Evolutionary conservation across 306 rosid genomes (phyloP).

Genomic region (Myrica gale): DNA sequence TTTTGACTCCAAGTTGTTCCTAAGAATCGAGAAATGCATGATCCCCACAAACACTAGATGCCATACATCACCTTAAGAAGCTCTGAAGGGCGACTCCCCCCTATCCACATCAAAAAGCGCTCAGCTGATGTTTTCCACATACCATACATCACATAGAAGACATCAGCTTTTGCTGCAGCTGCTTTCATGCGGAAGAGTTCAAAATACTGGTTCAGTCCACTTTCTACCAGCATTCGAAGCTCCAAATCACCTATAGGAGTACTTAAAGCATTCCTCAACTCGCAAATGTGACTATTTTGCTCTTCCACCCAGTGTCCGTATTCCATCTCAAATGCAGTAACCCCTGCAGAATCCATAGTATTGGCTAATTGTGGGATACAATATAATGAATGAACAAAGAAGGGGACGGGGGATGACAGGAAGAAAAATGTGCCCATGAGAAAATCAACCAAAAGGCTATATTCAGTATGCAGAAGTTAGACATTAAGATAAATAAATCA

Average conservation of each 20-base stretch:
- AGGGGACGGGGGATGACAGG: background rate
- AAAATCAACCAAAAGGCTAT: conserved; percentile 1
- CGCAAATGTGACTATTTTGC: conserved; percentile 58
- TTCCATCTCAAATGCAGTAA: conserved; percentile 70
- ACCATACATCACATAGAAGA: conserved; percentile 75
- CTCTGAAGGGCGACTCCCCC: conserved; percentile 96
- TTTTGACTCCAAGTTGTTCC: background rate
- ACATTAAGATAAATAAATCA: background rate
- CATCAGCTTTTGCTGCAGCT: conserved; percentile 79
- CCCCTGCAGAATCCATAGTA: conserved; percentile 44
- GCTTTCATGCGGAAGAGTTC: conserved; percentile 77
- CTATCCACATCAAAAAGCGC: conserved; percentile 83
- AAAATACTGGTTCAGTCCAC: conserved; percentile 66
- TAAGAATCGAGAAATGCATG: conserved; percentile 1
- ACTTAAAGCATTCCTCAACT: conserved; percentile 61
- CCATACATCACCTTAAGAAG: conserved; percentile 64
- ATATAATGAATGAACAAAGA: conserved; percentile 13
- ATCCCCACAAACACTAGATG: background rate
- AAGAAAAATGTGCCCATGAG: conserved; percentile 12
- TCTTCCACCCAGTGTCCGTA: conserved; percentile 82
- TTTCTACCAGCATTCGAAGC: conserved; percentile 62
- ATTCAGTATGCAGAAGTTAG: conserved; percentile 1
- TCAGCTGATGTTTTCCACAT: conserved; percentile 92
- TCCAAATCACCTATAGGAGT: conserved; percentile 56
- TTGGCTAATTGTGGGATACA: conserved; percentile 26